phyloP scores from a whole-genome alignment of 208 protist genomes.

The Trypanosoma melophagium region DNA sequence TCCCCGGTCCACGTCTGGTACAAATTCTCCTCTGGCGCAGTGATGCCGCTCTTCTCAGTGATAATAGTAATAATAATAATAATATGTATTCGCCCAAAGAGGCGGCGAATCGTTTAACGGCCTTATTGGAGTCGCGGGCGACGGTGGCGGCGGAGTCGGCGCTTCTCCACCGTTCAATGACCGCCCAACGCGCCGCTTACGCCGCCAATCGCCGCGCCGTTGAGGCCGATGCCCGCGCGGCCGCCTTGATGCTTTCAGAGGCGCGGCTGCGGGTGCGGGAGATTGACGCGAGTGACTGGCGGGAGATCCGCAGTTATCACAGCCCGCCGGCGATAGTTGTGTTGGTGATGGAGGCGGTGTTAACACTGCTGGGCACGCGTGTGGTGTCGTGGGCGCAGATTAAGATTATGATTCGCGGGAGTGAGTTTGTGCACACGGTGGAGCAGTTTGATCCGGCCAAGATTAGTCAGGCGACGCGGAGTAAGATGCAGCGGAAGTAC shows the following conservation, averaged over 20 bases:
- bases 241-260: constrained; percentile 28
- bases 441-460: constrained; percentile 39
- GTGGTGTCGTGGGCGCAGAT: constrained; percentile 26
- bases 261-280: constrained; percentile 31
- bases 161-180: constrained; percentile 28
- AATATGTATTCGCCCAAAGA: no score
- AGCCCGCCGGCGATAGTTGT: constrained; percentile 55
- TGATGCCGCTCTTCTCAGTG: no score
- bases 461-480: constrained; percentile 24
- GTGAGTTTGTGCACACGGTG: constrained; percentile 37
- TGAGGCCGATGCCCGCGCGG: constrained; percentile 18
- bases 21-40: constrained; percentile 43
- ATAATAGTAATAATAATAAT: no score
- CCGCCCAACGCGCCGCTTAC: constrained; percentile 22
- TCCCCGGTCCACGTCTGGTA: constrained; percentile 43
- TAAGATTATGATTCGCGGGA: constrained; percentile 36
- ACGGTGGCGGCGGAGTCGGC: constrained; percentile 30
- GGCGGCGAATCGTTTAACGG: constrained; percentile 28
- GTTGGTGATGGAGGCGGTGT: constrained; percentile 42
- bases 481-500: constrained; percentile 30
- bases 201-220: constrained; percentile 14
- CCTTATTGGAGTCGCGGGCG: constrained; percentile 28
- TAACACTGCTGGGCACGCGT: constrained; percentile 41
- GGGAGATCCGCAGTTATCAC: constrained; percentile 56
- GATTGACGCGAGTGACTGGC: constrained; percentile 49